A percentile compares a stretch with the other conserved stretches of the same genome.
Evolutionary conservation across 768 basidiomycete species (phyloP).

Genomic region (Rubroboletus satanas): DNA sequence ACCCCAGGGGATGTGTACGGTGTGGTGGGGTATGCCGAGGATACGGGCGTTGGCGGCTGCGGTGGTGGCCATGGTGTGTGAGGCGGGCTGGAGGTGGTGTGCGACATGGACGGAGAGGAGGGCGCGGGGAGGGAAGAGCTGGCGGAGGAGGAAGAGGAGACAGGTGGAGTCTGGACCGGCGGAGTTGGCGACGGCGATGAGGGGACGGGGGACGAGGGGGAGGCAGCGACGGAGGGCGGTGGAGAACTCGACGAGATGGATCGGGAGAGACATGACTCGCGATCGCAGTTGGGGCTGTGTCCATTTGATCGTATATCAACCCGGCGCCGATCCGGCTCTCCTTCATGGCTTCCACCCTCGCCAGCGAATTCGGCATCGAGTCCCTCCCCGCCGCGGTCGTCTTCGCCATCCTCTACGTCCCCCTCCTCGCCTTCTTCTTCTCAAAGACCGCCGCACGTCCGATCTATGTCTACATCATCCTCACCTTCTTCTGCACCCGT

Average conservation of each 20-base stretch:
- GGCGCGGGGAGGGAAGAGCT: conserved; percentile 34
- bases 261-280: conserved; percentile 27
- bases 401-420: conserved; percentile 25
- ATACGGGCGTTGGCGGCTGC: conserved; percentile 41
- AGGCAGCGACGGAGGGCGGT: conserved; percentile 34
- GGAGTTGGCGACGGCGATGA: conserved; percentile 64
- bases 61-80: conserved; percentile 50
- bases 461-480: conserved; percentile 19
- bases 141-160: conserved; percentile 63
- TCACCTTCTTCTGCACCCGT: conserved; percentile 28
- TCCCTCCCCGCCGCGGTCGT: conserved; percentile 26
- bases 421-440: conserved; percentile 15
- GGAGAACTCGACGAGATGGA: conserved; percentile 48
- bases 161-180: conserved; percentile 83
- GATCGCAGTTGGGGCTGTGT: not conserved
- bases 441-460: conserved; percentile 14
- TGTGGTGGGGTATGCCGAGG: conserved; percentile 45
- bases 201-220: not conserved
- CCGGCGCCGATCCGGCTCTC: too few relatives aligned
- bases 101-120: conserved; percentile 60
- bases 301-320: too few relatives aligned
- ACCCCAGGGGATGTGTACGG: conserved; percentile 56
- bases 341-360: conserved; percentile 14
- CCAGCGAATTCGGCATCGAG: conserved; percentile 16
- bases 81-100: conserved; percentile 63